phyloP scores from a whole-genome alignment of 441 rosid species.

The Gossypium davidsonii region DNA sequence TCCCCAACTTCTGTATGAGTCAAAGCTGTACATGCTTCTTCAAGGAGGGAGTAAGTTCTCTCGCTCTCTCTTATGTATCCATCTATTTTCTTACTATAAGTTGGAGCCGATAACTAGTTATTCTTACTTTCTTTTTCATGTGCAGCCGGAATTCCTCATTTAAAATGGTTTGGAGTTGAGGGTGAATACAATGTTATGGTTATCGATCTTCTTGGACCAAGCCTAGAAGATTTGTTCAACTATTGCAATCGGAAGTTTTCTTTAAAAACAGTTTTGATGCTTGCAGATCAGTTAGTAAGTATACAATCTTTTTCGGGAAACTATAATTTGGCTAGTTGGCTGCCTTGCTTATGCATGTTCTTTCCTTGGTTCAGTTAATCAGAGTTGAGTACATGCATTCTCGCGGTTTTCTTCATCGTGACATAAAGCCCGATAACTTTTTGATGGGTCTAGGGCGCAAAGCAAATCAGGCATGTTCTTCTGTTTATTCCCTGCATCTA shows the following conservation, averaged over 20 bases:
- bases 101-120: conserved; percentile 1
- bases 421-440: conserved; percentile 77
- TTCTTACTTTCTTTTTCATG: not conserved
- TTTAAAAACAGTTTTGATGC: conserved; percentile 62
- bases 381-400: conserved; percentile 78
- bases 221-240: conserved; percentile 65
- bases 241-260: conserved; percentile 59
- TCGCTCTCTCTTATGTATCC: not conserved
- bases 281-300: conserved; percentile 72
- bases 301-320: conserved; percentile 7
- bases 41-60: conserved; percentile 64
- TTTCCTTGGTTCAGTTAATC: conserved; percentile 34
- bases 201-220: conserved; percentile 73
- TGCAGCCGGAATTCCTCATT: conserved; percentile 61
- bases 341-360: not conserved
- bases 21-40: conserved; percentile 63
- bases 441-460: conserved; percentile 77
- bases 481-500: not conserved
- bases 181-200: conserved; percentile 64
- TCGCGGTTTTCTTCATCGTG: conserved; percentile 79
- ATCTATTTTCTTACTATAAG: not conserved
- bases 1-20: conserved; percentile 72
- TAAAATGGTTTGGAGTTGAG: conserved; percentile 72
- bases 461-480: conserved; percentile 59
- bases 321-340: not conserved